These are phyloP conservation scores for Pharnaceum exiguum DNA, from an alignment of 148 eudicot species.

Conservation along the genomic window DNA sequence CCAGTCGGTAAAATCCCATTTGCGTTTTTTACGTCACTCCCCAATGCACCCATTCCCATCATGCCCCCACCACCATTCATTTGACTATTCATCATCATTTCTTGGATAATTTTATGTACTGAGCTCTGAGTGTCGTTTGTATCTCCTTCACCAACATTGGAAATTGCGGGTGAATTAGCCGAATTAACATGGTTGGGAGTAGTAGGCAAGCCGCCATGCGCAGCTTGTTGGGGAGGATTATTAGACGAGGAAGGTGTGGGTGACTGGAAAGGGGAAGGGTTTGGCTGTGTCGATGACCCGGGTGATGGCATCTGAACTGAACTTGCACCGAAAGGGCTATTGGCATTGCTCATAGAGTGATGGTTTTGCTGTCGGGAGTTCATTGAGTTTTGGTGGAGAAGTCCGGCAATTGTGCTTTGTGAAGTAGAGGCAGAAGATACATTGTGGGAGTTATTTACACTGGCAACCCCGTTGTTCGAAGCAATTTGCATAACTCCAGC, in stretches of 20 bases:
- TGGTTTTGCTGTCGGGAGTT: constrained; percentile 63
- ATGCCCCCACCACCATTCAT: constrained; percentile 45
- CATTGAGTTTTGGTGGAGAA: constrained; percentile 76
- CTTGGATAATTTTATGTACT: constrained; percentile 80
- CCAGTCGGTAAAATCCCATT: constrained; percentile 41
- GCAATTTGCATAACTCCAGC: constrained; percentile 42
- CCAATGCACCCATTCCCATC: constrained; percentile 45
- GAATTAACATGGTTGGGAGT: constrained; percentile 33
- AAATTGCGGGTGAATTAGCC: constrained; percentile 44
- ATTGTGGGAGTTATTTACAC: constrained; percentile 58
- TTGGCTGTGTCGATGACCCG: constrained; percentile 55
- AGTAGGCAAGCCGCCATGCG: constrained; percentile 37
- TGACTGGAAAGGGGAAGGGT: constrained; percentile 52
- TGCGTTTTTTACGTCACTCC: constrained; percentile 57
- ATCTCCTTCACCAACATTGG: constrained; percentile 49
- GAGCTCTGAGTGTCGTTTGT: constrained; percentile 71
- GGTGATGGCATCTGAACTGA: constrained; percentile 66
- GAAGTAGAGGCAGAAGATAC: constrained; percentile 44
- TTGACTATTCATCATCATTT: constrained; percentile 74
- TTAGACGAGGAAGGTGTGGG: constrained; percentile 54
- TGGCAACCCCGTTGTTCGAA: constrained; percentile 50
- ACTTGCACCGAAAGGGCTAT: constrained; percentile 48
- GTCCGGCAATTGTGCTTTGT: constrained; percentile 50
- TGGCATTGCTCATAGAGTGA: constrained; percentile 42
- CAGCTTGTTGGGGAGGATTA: constrained; percentile 41